Conservation (phyloP, 305 asterid species). For the Nicotiana rustica region DNA sequence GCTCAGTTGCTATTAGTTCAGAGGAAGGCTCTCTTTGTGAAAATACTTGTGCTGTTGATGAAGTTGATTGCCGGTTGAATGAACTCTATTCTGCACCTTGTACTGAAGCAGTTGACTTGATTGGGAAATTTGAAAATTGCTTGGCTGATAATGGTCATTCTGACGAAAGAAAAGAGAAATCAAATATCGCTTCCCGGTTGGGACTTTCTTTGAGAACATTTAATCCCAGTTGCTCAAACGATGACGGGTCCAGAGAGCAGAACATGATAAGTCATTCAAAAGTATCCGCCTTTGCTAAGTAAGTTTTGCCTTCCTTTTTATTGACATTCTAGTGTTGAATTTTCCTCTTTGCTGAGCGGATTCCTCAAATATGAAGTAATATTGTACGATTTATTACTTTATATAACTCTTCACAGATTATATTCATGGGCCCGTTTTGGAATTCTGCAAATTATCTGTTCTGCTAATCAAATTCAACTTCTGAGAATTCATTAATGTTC, state of each 20-base stretch:
- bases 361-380: slow-evolving; percentile 24
- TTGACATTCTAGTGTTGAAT: slow-evolving; percentile 18
- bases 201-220: slow-evolving; percentile 80
- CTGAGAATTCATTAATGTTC: slow-evolving; percentile 21
- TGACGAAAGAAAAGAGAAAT: slow-evolving; percentile 51
- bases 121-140: slow-evolving; percentile 76
- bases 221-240: slow-evolving; percentile 51
- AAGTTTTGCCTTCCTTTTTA: slow-evolving; percentile 45
- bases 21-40: slow-evolving; percentile 31
- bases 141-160: slow-evolving; percentile 45
- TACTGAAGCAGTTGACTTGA: slow-evolving; percentile 72
- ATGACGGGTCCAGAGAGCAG: slow-evolving; percentile 57
- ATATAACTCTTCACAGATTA: not conserved
- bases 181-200: slow-evolving; percentile 56
- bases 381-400: not conserved
- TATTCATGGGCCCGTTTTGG: not conserved
- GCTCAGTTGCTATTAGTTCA: slow-evolving; percentile 26
- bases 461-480: not conserved
- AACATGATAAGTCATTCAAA: slow-evolving; percentile 71
- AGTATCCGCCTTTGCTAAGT: slow-evolving; percentile 93
- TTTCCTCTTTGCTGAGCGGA: slow-evolving; percentile 16
- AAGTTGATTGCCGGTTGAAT: slow-evolving; percentile 28
- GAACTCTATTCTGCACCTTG: slow-evolving; percentile 36
- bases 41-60: slow-evolving; percentile 27
- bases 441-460: not conserved